Base-by-base conservation (phyloP, 1,284 basidiomycete genomes). In the Fomes fomentarius region DNA sequence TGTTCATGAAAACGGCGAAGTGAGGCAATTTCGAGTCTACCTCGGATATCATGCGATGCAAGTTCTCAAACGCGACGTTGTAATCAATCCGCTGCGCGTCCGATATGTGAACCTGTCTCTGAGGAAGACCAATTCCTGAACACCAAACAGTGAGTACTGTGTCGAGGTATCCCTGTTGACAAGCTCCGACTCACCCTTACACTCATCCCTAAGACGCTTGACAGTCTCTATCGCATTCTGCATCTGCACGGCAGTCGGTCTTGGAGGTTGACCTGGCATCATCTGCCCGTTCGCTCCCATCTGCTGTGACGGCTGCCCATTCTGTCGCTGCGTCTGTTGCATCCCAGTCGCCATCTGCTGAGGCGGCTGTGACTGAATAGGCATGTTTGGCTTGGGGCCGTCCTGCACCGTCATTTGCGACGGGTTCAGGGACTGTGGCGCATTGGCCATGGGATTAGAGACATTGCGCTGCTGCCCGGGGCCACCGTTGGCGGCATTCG, bases 81-180 rank as follows among this genome's bases (percentile, higher is more conserved):
- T 79, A 89, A 38, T 83, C 81, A 34, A 69, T 50, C 34, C 80
- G 75, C 54, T 83, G 82, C 0, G 81, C 78, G 4, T 76, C 71
- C 2, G 81, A 72, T n/a, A 89, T 63, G 10, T 42, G 15, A 5
- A 46, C 12, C 17, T 28, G 5, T 15, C 41, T 19, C 9, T 39
- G 8, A 9, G 19, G 15, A 11, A 17, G 19, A 5, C 15, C 38
- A 24, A 39, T 11, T 4, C 11, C 28, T 30, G 28, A 30, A 12
- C 6, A 12, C 28, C 6, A 12, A 12, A 7, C 28, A 30, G 28
- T 30, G n/a, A n/a, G n/a, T n/a, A n/a, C n/a, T n/a, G n/a, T n/a
- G n/a, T n/a, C n/a, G n/a, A n/a, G n/a, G n/a, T n/a, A n/a, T n/a
- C n/a, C n/a, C n/a, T n/a, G n/a, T n/a, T n/a, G n/a, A n/a, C n/a